A percentile compares a stretch with the other conserved stretches of the same genome.
Conservation (phyloP, 2,329 filamentous ascomycete genomes). For the Aspergillus fijiensis region DNA sequence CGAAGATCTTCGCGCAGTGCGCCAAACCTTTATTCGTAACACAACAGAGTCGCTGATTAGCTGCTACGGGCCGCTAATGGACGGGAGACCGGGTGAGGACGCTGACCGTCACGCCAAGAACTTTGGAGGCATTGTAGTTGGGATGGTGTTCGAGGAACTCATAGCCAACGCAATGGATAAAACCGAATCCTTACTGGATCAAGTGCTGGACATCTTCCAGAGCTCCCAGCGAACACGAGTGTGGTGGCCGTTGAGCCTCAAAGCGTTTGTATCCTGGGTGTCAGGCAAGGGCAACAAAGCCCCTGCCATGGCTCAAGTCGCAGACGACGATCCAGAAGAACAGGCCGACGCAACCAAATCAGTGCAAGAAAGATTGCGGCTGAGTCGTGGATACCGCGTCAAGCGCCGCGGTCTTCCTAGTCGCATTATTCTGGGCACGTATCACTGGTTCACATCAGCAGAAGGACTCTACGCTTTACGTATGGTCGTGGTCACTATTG, state of each 20-base stretch:
- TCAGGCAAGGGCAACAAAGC: slow-evolving; percentile 24
- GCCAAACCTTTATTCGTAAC: slow-evolving; percentile 24
- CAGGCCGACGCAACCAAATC: slow-evolving; percentile 30
- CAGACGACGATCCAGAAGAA: slow-evolving; percentile 18
- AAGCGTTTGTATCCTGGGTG: slow-evolving; percentile 44
- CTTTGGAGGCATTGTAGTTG: slow-evolving; percentile 45
- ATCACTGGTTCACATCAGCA: slow-evolving; percentile 38
- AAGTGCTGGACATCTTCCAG: slow-evolving; percentile 39
- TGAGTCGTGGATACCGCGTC: slow-evolving; percentile 35
- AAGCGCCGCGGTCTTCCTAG: slow-evolving; percentile 29
- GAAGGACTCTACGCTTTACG: slow-evolving; percentile 50
- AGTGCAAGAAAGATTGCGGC: slow-evolving; percentile 38
- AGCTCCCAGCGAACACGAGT: slow-evolving; percentile 37
- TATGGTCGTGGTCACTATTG: slow-evolving; percentile 51
- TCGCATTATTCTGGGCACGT: slow-evolving; percentile 30
- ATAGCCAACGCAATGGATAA: slow-evolving; percentile 26
- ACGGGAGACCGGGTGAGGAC: neutral
- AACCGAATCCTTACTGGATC: slow-evolving; percentile 31
- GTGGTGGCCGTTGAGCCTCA: slow-evolving; percentile 47
- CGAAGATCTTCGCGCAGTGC: neutral
- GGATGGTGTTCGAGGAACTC: slow-evolving; percentile 51
- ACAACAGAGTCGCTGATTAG: slow-evolving; percentile 45
- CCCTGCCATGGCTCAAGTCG: slow-evolving; percentile 28
- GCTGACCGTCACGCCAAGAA: slow-evolving; percentile 24
- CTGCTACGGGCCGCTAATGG: slow-evolving; percentile 8